These are phyloP conservation scores for Moniliophthora roreri DNA, from an alignment of 1,284 basidiomycete species.

Conservation along the genomic window DNA sequence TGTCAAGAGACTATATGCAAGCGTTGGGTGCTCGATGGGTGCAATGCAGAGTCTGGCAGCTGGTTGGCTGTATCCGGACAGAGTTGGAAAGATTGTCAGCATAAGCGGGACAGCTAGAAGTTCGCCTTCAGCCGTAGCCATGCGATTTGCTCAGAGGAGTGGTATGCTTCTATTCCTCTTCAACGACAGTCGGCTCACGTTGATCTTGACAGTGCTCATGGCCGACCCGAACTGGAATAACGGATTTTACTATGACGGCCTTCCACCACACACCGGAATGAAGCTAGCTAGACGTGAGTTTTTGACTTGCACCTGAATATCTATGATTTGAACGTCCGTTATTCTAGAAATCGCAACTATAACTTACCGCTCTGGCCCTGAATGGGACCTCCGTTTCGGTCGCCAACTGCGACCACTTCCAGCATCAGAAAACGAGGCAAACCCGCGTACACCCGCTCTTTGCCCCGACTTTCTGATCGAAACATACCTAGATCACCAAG, in stretches of 20 bases:
- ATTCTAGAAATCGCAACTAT: constrained; percentile 94
- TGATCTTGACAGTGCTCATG: constrained; percentile 80
- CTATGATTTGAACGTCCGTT: constrained; percentile 4
- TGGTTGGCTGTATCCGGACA: constrained; percentile 88
- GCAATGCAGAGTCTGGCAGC: constrained; percentile 98
- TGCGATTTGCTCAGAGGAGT: constrained; percentile 94
- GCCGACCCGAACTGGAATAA: constrained; percentile 99
- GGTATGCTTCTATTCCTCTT: constrained; percentile 49
- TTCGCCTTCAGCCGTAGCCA: constrained; percentile 89
- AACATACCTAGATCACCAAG: constrained; percentile 97
- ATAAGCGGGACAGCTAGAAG: constrained; percentile 94
- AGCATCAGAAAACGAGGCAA: constrained; percentile 28
- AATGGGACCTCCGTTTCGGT: constrained; percentile 98
- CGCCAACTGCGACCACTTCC: constrained; percentile 61
- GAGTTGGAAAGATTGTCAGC: constrained; percentile 87
- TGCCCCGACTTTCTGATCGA: constrained; percentile 99
- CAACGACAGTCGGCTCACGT: constrained; percentile 10
- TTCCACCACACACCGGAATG: constrained; percentile 97
- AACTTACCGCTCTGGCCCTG: constrained; percentile 97
- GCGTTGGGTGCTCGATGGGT: constrained; percentile 94
- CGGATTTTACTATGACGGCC: constrained; percentile 94
- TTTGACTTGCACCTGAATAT: not conserved
- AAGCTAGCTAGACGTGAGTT: constrained; percentile 92
- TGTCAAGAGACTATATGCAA: constrained; percentile 87
- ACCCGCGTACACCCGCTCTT: constrained; percentile 65